A percentile compares a stretch with the other conserved stretches of the same genome.
Conservation (phyloP, 768 basidiomycete genomes). For the Phylloporus arenicola region DNA sequence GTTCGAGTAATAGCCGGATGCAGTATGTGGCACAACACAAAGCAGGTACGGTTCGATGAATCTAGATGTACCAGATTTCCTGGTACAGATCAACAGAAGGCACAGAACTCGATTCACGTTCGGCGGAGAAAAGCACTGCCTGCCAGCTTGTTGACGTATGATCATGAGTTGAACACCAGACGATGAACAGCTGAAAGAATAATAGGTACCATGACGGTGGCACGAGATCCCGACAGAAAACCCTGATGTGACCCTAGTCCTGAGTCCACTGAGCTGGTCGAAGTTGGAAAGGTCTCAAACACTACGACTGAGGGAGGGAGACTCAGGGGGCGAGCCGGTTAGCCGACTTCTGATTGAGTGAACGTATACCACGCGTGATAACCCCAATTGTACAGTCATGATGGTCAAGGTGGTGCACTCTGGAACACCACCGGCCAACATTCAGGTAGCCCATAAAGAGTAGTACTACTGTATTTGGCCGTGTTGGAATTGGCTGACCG, state of each 20-base stretch:
- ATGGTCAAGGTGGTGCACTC: background rate
- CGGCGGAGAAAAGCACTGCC: background rate
- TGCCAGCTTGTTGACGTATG: background rate
- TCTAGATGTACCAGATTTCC: background rate
- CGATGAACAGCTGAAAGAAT: background rate
- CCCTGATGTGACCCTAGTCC: background rate
- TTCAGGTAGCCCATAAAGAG: too few relatives aligned
- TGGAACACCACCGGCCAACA: background rate
- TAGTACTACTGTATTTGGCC: too few relatives aligned
- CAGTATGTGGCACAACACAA: too few relatives aligned
- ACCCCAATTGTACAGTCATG: background rate
- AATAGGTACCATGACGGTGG: background rate
- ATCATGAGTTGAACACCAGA: background rate
- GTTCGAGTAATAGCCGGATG: too few relatives aligned
- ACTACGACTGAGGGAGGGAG: background rate
- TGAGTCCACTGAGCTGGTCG: background rate
- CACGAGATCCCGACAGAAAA: background rate
- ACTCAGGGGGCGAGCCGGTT: background rate
- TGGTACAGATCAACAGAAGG: background rate
- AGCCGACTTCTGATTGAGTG: background rate
- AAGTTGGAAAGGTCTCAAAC: background rate
- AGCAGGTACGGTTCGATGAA: background rate
- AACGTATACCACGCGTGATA: background rate
- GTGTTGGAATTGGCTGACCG: too few relatives aligned
- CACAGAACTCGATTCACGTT: background rate